These are phyloP conservation scores for Pelargonium fulgidum DNA, from an alignment of 441 rosid genomes.

Conservation along the genomic window DNA sequence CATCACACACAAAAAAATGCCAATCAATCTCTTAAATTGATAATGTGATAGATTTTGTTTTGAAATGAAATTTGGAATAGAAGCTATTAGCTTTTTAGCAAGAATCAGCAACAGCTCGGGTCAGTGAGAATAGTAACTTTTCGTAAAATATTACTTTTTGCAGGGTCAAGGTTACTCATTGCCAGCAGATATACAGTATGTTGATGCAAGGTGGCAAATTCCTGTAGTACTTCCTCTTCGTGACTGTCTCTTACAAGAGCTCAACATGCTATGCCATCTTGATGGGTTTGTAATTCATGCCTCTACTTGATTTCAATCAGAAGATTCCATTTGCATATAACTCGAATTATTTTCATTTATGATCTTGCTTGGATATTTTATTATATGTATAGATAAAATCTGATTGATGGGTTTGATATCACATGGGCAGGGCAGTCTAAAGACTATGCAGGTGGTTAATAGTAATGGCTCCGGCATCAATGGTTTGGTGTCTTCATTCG, in stretches of 20 bases:
- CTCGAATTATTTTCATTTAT: background rate
- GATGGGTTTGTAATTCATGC: slow-evolving; percentile 51
- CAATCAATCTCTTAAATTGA: background rate
- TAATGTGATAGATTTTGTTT: background rate
- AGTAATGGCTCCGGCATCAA: slow-evolving; percentile 58
- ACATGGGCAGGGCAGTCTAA: slow-evolving; percentile 79
- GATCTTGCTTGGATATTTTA: background rate
- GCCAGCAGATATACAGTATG: slow-evolving; percentile 85
- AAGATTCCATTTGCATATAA: background rate
- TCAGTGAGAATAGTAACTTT: background rate
- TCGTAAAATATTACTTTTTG: background rate
- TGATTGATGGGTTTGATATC: slow-evolving; percentile 32
- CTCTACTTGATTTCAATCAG: background rate
- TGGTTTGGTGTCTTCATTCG: slow-evolving; percentile 77
- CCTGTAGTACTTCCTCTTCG: slow-evolving; percentile 92
- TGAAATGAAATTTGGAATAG: background rate
- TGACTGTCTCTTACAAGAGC: slow-evolving; percentile 73
- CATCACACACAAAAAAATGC: background rate
- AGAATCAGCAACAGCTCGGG: background rate
- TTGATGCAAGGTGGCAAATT: slow-evolving; percentile 75
- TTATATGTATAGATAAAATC: slow-evolving; percentile 3
- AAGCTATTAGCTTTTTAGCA: background rate
- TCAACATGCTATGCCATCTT: slow-evolving; percentile 57
- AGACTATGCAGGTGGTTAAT: slow-evolving; percentile 41
- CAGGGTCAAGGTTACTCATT: slow-evolving; percentile 96